phyloP scores from a whole-genome alignment of 306 rosid species.

The Quercus agrifolia region DNA sequence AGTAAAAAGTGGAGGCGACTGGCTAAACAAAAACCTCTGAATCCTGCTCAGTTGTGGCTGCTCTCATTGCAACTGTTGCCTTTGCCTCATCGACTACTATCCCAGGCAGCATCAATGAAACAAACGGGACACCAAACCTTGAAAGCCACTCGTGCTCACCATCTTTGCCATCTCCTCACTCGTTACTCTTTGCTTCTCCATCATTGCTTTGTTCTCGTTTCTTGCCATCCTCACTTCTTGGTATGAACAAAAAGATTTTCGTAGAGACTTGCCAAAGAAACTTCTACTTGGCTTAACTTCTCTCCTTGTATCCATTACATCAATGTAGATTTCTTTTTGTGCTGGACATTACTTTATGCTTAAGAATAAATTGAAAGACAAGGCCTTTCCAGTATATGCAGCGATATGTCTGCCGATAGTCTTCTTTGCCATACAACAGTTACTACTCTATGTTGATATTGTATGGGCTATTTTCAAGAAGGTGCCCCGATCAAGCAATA shows the following conservation, averaged over 20 bases:
- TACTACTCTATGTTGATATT: slow-evolving; percentile 11
- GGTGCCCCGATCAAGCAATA: not conserved
- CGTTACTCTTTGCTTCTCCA: slow-evolving; percentile 28
- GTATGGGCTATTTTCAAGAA: not conserved
- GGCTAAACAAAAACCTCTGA: slow-evolving; percentile 41
- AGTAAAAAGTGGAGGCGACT: slow-evolving; percentile 21
- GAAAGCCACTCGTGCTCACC: not conserved
- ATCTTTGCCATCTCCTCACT: slow-evolving; percentile 26
- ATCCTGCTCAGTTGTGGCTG: slow-evolving; percentile 54
- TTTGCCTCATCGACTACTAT: slow-evolving; percentile 37
- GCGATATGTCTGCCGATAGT: not conserved
- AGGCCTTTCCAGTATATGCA: not conserved
- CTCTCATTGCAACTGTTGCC: slow-evolving; percentile 50
- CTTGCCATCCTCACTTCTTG: slow-evolving; percentile 15
- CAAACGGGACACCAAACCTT: slow-evolving; percentile 14
- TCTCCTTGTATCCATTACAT: slow-evolving; percentile 5
- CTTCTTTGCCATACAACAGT: not conserved
- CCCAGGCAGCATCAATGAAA: slow-evolving; percentile 11
- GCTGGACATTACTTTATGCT: slow-evolving; percentile 5
- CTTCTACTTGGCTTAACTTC: slow-evolving; percentile 16
- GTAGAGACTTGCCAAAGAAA: not conserved
- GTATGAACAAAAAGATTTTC: not conserved
- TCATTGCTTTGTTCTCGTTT: slow-evolving; percentile 18
- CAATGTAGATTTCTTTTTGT: slow-evolving; percentile 3
- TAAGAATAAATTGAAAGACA: not conserved